Conservation (phyloP, 805 yeast genomes). For the Candida manassasensis region DNA sequence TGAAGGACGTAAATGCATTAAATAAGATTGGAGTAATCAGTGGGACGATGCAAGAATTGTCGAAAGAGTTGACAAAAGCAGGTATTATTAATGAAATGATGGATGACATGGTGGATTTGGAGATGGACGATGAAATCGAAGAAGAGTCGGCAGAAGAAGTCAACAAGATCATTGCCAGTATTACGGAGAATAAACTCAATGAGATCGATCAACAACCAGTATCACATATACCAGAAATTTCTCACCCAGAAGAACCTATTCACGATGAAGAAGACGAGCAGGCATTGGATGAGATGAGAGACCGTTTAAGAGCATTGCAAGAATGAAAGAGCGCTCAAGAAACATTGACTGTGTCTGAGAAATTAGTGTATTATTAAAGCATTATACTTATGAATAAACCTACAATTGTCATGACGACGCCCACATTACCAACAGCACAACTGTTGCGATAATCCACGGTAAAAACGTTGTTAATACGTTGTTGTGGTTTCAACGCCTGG, state of each 20-base stretch:
- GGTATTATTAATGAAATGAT: slow-evolving; percentile 94
- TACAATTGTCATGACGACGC: not conserved
- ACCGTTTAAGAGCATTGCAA: slow-evolving; percentile 80
- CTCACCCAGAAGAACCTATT: slow-evolving; percentile 15
- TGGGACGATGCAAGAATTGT: slow-evolving; percentile 78
- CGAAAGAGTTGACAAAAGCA: slow-evolving; percentile 79
- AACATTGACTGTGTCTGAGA: not conserved
- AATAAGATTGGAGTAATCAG: slow-evolving; percentile 75
- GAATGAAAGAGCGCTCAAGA: slow-evolving; percentile 9
- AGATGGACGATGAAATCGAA: slow-evolving; percentile 62
- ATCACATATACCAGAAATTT: slow-evolving; percentile 26
- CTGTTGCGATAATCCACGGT: slow-evolving; percentile 2
- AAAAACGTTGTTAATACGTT: not conserved
- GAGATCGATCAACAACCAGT: slow-evolving; percentile 21
- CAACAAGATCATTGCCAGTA: slow-evolving; percentile 47
- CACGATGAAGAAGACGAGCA: slow-evolving; percentile 53
- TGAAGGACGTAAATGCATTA: slow-evolving; percentile 83
- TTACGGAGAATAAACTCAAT: slow-evolving; percentile 37
- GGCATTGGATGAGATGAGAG: slow-evolving; percentile 81
- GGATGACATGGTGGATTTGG: slow-evolving; percentile 78
- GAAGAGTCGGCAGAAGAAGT: slow-evolving; percentile 65
- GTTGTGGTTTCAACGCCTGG: not conserved
- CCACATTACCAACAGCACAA: not conserved
- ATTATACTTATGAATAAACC: not conserved
- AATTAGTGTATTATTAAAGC: not conserved